Conservation (phyloP, 495 filamentous ascomycete species). For the Neurospora hispaniola region DNA sequence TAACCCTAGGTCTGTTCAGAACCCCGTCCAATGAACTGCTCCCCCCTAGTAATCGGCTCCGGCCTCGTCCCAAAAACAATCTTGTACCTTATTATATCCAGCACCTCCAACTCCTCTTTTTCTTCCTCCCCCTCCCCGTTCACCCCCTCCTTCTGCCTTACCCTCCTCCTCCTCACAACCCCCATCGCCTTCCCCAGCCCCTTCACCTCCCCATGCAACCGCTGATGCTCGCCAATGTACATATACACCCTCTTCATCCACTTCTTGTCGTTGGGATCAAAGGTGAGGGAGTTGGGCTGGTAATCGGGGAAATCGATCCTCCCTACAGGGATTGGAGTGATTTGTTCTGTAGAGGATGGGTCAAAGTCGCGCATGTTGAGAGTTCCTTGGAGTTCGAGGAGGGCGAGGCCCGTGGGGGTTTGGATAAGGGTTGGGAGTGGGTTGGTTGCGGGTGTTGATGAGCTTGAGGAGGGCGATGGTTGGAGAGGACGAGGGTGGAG, state of each 20-base stretch:
- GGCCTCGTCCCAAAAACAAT: conserved; percentile 77
- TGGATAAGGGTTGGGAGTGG: conserved; percentile 75
- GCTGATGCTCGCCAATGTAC: conserved; percentile 81
- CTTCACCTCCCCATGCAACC: conserved; percentile 83
- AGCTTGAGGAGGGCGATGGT: neutral
- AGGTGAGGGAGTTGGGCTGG: conserved; percentile 29
- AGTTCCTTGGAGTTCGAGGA: conserved; percentile 83
- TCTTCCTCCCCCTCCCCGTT: conserved; percentile 11
- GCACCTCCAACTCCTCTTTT: conserved; percentile 44
- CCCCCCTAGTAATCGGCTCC: conserved; percentile 56
- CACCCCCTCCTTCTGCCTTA: neutral
- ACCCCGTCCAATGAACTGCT: neutral
- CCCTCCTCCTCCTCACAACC: conserved; percentile 41
- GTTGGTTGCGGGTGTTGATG: conserved; percentile 24
- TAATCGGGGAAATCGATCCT: conserved; percentile 74
- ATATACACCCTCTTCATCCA: conserved; percentile 89
- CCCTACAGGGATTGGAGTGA: conserved; percentile 48
- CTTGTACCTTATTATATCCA: conserved; percentile 84
- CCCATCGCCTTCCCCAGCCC: conserved; percentile 69
- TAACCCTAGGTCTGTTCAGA: neutral
- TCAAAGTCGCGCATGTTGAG: conserved; percentile 51
- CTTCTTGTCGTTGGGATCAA: conserved; percentile 34
- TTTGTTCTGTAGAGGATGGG: conserved; percentile 4
- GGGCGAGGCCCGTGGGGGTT: conserved; percentile 66
- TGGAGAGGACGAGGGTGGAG: conserved; percentile 6